Percentiles rank a stretch among this genome's conserved stretches.
Evolutionary conservation across 495 filamentous ascomycete genomes (phyloP).

Genomic region (Aspergillus coremiiformis): DNA sequence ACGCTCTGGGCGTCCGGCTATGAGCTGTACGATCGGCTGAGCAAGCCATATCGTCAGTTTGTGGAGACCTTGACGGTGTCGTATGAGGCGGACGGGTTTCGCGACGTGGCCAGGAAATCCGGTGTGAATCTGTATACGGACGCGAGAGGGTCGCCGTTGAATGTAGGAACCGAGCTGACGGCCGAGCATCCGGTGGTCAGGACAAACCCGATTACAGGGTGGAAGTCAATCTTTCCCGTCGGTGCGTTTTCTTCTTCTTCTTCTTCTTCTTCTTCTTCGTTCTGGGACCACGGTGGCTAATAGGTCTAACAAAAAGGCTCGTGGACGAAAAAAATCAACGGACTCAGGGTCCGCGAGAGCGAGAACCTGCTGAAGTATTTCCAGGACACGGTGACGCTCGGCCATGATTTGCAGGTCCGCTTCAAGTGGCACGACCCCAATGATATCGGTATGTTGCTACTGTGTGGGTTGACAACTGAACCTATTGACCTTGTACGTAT

Average conservation of each 20-base stretch:
- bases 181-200: slow-evolving; percentile 61
- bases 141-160: slow-evolving; percentile 54
- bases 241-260: slow-evolving; percentile 17
- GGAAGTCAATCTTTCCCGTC: slow-evolving; percentile 65
- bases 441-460: slow-evolving; percentile 36
- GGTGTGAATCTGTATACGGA: slow-evolving; percentile 45
- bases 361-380: slow-evolving; percentile 52
- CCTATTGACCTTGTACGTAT: background rate
- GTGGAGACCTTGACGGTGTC: slow-evolving; percentile 56
- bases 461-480: background rate
- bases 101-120: slow-evolving; percentile 25
- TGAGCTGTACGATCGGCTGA: slow-evolving; percentile 66
- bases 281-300: background rate
- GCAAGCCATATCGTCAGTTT: slow-evolving; percentile 51
- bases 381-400: slow-evolving; percentile 51
- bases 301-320: too few relatives aligned
- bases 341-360: slow-evolving; percentile 42
- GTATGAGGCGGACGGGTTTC: slow-evolving; percentile 27
- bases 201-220: slow-evolving; percentile 70
- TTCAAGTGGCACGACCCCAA: slow-evolving; percentile 49
- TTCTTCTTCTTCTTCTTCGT: too few relatives aligned
- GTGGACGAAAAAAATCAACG: too few relatives aligned
- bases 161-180: slow-evolving; percentile 47
- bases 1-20: slow-evolving; percentile 68
- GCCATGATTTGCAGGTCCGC: slow-evolving; percentile 67